Base-by-base conservation (phyloP, 306 rosid genomes). In the Prunus mira region DNA sequence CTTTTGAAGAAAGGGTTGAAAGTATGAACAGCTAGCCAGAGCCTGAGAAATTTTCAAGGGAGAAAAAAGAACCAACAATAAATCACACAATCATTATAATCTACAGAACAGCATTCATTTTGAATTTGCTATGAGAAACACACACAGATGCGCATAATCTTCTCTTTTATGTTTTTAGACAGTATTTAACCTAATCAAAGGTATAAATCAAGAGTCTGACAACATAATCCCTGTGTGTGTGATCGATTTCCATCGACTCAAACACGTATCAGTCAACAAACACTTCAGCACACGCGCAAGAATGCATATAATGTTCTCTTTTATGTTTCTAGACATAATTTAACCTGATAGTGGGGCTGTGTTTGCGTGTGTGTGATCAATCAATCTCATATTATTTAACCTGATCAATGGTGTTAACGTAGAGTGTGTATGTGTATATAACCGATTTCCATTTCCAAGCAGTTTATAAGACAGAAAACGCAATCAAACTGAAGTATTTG, bases 1-100 rank as follows among this genome's bases (percentile, higher is more conserved):
- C 43, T 67, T 70, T 11, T 79, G 81, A 61, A 92, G 85, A 85
- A 88, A 95, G 67, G 86, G 79, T 71, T 85, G 92, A 76, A 95
- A 92, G 80, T 62, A 80, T 72, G 76, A 76, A 82, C 97, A 92
- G 80, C 98, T 90, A 2, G 96, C 97, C 13, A 95, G 82, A 79
- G 96, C 95, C 98, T 92, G 86, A 64, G 34, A 83, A 70, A 52
- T 24, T 10, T n/a, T 62, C 46, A 38, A 38, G 43, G 68, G 56
- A 81, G 58, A 69, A 24, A 65, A 65, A 10, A 65, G 0, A 50
- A 45, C 15, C 27, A 78, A 15, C 67, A 49, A 74, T 41, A 71
- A 11, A 67, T 50, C 1, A 75, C 27, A 46, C 12, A 47, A 27
- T 68, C 28, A 74, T 38, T 27, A 12, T 47, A 47, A 25, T 5